Percentiles rank a stretch among this genome's conserved stretches.
Evolutionary conservation across 2,329 filamentous ascomycete species (phyloP).

Genomic region (Didymella sp.): DNA sequence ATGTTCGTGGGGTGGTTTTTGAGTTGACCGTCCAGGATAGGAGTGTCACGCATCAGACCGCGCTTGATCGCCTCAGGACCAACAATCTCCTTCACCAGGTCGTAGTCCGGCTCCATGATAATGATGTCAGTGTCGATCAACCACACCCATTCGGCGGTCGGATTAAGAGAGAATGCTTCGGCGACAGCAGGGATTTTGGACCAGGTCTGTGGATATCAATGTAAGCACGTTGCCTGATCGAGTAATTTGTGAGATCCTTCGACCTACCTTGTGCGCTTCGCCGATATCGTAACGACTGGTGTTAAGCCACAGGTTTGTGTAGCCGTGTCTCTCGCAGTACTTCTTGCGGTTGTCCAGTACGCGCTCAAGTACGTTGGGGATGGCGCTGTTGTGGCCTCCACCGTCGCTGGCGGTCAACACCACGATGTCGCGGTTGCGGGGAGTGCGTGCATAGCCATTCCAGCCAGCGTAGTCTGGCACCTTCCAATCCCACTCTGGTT

Average conservation of each 20-base stretch:
- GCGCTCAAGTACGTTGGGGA: conserved; percentile 46
- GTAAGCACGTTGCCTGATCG: background rate
- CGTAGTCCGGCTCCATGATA: conserved; percentile 48
- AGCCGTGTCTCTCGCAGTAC: conserved; percentile 49
- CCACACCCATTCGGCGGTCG: conserved; percentile 52
- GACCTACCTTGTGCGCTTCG: conserved; percentile 44
- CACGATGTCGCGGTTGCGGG: conserved; percentile 46
- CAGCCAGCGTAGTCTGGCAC: conserved; percentile 36
- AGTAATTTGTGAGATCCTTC: background rate
- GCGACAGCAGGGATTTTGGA: conserved; percentile 52
- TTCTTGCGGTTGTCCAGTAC: conserved; percentile 46
- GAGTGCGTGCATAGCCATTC: conserved; percentile 41
- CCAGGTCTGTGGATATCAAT: conserved; percentile 40
- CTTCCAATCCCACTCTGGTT: conserved; percentile 43
- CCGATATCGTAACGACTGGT: conserved; percentile 51
- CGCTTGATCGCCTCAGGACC: conserved; percentile 42
- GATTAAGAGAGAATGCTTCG: conserved; percentile 50
- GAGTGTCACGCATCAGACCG: conserved; percentile 36
- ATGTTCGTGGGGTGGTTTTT: conserved; percentile 40
- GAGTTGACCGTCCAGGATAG: conserved; percentile 38
- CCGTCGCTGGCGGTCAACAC: conserved; percentile 53
- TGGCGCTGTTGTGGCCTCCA: conserved; percentile 52
- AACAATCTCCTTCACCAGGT: conserved; percentile 44
- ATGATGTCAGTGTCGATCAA: conserved; percentile 53
- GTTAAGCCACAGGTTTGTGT: conserved; percentile 51